phyloP scores from a whole-genome alignment of 768 basidiomycete species.

The Kwoniella botswanensis region DNA sequence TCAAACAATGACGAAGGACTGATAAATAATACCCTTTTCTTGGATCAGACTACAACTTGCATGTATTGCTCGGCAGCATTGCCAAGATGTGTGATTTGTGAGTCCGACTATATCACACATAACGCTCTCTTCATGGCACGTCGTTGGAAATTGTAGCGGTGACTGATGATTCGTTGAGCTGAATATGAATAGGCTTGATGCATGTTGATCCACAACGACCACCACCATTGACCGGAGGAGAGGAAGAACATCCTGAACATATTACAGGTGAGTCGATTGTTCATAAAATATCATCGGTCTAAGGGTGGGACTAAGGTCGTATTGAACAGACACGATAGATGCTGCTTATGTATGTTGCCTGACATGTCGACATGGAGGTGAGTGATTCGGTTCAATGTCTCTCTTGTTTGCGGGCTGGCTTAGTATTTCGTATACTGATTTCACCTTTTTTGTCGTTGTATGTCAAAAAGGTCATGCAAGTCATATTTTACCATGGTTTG shows the following conservation, averaged over 20 bases:
- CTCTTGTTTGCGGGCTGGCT: background rate
- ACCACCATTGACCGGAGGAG: conserved; percentile 4
- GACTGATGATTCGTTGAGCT: no score
- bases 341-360: conserved; percentile 50
- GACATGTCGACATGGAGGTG: conserved; percentile 52
- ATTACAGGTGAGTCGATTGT: conserved; percentile 19
- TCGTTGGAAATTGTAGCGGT: no score
- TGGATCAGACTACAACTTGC: conserved; percentile 39
- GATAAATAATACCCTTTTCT: no score
- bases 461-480: conserved; percentile 43
- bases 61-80: conserved; percentile 39
- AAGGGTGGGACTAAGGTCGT: no score
- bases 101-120: conserved; percentile 12
- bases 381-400: background rate
- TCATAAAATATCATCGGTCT: no score
- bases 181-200: conserved; percentile 25
- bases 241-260: conserved; percentile 14
- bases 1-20: no score
- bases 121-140: no score
- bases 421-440: background rate
- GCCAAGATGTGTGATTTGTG: conserved; percentile 52
- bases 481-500: conserved; percentile 57
- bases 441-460: background rate
- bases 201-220: conserved; percentile 31
- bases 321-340: conserved; percentile 40